Conservation (phyloP, 352 stramenopile genomes). For the Stramenopiles sp. region DNA sequence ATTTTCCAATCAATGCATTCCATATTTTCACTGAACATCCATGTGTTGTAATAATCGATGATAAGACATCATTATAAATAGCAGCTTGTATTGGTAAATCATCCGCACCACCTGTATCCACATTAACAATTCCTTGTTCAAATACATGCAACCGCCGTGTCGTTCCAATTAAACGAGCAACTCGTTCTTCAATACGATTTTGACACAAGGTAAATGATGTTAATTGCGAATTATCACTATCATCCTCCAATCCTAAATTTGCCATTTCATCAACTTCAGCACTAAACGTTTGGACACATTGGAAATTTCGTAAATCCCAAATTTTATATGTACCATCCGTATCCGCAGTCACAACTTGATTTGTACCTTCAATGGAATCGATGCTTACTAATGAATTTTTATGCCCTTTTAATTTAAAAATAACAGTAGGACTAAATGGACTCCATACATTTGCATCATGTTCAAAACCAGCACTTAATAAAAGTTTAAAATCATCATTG, state of each 20-base stretch:
- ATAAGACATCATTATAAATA: constrained; percentile 55
- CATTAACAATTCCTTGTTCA: constrained; percentile 55
- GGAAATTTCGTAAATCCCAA: constrained; percentile 67
- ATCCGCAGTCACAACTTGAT: constrained; percentile 58
- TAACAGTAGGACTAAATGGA: constrained; percentile 60
- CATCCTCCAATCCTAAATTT: background rate
- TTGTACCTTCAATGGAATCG: constrained; percentile 53
- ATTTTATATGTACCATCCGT: constrained; percentile 54
- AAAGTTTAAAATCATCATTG: constrained; percentile 52
- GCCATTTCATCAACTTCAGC: constrained; percentile 23
- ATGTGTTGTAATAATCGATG: constrained; percentile 55
- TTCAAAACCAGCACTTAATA: constrained; percentile 58
- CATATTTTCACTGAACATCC: constrained; percentile 56
- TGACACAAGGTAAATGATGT: constrained; percentile 44
- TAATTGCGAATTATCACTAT: constrained; percentile 32
- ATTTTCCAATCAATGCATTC: constrained; percentile 49
- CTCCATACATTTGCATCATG: constrained; percentile 67
- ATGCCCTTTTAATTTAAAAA: constrained; percentile 52
- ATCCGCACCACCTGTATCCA: constrained; percentile 45
- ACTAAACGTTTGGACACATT: constrained; percentile 60
- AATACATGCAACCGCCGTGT: constrained; percentile 37
- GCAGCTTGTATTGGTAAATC: constrained; percentile 47
- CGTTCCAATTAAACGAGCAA: constrained; percentile 37
- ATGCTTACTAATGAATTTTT: constrained; percentile 55
- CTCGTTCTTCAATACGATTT: constrained; percentile 45